Percentiles rank a stretch among this genome's conserved stretches.
phyloP scores from a whole-genome alignment of 768 basidiomycete species.

The Sistotremastrum suecicum region DNA sequence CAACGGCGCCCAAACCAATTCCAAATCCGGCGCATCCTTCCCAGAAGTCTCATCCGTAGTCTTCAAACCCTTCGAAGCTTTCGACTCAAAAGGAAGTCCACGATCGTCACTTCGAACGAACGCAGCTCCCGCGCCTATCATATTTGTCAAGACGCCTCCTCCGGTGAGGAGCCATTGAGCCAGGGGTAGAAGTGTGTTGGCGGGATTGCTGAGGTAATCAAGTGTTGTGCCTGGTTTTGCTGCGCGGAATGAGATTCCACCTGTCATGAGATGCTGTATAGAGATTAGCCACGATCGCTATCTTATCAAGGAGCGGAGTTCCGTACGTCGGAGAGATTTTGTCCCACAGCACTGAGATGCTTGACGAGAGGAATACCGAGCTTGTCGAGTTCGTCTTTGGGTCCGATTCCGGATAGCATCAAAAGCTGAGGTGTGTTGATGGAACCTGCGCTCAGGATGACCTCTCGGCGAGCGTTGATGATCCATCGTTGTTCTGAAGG shows the following conservation, averaged over 20 bases:
- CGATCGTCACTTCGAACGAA: background rate
- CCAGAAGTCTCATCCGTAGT: background rate
- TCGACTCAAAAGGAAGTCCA: background rate
- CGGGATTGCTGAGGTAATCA: no score
- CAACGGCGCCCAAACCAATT: no score
- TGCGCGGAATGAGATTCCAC: no score
- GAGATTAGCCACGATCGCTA: no score
- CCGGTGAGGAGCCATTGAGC: no score
- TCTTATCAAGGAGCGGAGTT: background rate
- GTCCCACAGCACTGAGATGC: slow-evolving; percentile 28
- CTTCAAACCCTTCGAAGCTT: background rate
- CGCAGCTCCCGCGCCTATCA: no score
- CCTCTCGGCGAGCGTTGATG: slow-evolving; percentile 8
- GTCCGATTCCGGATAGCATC: slow-evolving; percentile 27
- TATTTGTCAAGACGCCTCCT: no score
- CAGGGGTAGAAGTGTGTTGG: no score
- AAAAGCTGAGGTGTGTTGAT: slow-evolving; percentile 24
- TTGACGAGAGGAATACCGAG: slow-evolving; percentile 18
- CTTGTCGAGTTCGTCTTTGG: slow-evolving; percentile 15
- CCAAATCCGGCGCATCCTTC: no score
- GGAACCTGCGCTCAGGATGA: slow-evolving; percentile 16
- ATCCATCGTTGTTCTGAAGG: slow-evolving; percentile 8
- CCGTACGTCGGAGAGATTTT: slow-evolving; percentile 22
- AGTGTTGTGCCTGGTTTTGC: no score
- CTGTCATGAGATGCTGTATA: no score